Evolutionary conservation across 2,329 filamentous ascomycete genomes (phyloP).

Genomic region (Daldinia sp.): DNA sequence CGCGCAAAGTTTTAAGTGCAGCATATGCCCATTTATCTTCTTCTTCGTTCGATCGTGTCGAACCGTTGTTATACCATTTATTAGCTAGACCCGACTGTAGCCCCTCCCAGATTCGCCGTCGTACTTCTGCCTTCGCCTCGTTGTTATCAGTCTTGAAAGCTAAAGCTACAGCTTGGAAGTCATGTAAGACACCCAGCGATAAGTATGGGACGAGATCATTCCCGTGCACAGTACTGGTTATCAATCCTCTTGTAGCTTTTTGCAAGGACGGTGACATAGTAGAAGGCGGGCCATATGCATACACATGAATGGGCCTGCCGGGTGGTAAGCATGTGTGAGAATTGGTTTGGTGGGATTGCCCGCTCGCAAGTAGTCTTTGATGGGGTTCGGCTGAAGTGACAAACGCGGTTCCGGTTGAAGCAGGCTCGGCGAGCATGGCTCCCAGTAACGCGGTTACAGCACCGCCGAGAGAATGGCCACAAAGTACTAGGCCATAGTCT

Average conservation of each 20-base stretch:
- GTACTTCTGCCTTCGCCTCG: constrained; percentile 75
- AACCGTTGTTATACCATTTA: constrained; percentile 67
- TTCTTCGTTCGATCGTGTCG: constrained; percentile 58
- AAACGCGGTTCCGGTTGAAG: constrained; percentile 67
- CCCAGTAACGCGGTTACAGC: constrained; percentile 77
- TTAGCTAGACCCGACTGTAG: constrained; percentile 72
- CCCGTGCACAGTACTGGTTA: constrained; percentile 80
- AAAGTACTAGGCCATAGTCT: constrained; percentile 77
- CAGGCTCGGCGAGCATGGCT: constrained; percentile 76
- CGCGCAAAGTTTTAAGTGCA: constrained; percentile 73
- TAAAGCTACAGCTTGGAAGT: constrained; percentile 77
- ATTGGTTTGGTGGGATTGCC: constrained; percentile 32
- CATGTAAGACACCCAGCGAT: constrained; percentile 79
- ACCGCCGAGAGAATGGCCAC: constrained; percentile 76
- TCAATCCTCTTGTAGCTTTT: constrained; percentile 76
- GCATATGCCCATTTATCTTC: constrained; percentile 78
- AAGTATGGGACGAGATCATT: constrained; percentile 80
- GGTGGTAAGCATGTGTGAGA: constrained; percentile 68
- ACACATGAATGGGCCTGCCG: constrained; percentile 80
- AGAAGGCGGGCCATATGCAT: constrained; percentile 80
- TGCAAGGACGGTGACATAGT: constrained; percentile 78
- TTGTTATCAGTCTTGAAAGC: constrained; percentile 79
- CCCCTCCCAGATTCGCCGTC: constrained; percentile 73
- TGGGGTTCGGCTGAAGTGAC: constrained; percentile 69
- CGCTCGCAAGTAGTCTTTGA: constrained; percentile 55